A percentile compares a stretch with the other conserved stretches of the same genome.
Conservation (phyloP, 768 basidiomycete genomes). For the Naganishia kalamii region DNA sequence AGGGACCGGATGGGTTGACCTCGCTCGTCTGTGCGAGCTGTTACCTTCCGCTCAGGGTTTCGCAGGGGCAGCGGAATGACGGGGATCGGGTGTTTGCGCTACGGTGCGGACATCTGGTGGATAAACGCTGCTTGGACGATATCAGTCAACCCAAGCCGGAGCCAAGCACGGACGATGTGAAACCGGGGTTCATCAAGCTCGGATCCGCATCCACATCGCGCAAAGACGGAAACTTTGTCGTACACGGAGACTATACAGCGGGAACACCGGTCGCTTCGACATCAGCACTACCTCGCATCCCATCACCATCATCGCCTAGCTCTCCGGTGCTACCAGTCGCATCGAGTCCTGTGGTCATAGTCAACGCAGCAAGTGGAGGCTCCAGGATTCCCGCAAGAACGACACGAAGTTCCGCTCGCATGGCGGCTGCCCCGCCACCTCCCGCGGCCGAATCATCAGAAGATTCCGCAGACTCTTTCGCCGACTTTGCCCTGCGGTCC, state of each 20-base stretch:
- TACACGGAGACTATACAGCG: slow-evolving; percentile 1
- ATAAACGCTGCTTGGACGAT: slow-evolving; percentile 36
- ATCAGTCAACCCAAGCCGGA: slow-evolving; percentile 27
- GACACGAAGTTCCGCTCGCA: not conserved
- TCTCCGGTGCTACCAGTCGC: not conserved
- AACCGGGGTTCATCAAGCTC: slow-evolving; percentile 17
- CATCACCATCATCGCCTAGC: not conserved
- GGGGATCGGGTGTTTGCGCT: slow-evolving; percentile 36
- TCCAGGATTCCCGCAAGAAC: not conserved
- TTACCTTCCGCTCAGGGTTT: slow-evolving; percentile 29
- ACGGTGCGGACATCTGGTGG: slow-evolving; percentile 41
- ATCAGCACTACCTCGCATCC: not conserved
- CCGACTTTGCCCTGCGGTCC: not conserved
- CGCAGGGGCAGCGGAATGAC: slow-evolving; percentile 31
- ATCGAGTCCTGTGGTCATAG: not conserved
- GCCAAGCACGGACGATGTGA: slow-evolving; percentile 1
- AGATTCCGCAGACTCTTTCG: too few relatives aligned
- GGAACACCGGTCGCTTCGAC: not conserved
- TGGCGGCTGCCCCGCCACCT: not conserved
- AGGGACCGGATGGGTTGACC: slow-evolving; percentile 21
- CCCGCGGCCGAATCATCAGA: not conserved
- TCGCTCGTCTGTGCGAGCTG: slow-evolving; percentile 35
- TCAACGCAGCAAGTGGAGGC: not conserved
- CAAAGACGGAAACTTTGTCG: slow-evolving; percentile 16
- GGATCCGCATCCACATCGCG: slow-evolving; percentile 11